phyloP scores from a whole-genome alignment of 345 rosid genomes.

The Schrenkiella parvula region DNA sequence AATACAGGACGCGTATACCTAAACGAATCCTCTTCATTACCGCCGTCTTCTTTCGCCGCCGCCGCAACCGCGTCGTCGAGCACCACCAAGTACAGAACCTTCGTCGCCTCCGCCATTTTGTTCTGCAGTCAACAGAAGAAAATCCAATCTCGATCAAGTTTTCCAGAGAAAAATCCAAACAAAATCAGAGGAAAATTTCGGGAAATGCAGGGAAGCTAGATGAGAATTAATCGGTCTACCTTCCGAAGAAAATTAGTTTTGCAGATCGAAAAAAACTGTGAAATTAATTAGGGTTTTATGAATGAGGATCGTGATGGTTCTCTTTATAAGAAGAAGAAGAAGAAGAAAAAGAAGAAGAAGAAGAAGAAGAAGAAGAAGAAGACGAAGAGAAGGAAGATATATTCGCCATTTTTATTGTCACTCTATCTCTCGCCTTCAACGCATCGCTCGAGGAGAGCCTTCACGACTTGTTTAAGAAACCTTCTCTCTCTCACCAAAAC shows the following conservation, averaged over 20 bases:
- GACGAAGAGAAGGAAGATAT: conserved; percentile 14
- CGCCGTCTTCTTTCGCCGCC: conserved; percentile 35
- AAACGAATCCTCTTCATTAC: conserved; percentile 50
- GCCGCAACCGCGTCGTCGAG: conserved; percentile 44
- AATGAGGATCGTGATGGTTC: conserved; percentile 23
- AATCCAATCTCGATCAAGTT: not conserved
- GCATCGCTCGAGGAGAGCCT: conserved; percentile 40
- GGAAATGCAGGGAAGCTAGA: conserved; percentile 18
- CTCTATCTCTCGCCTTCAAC: conserved; percentile 36
- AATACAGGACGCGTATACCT: conserved; percentile 83
- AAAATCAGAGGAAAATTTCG: not conserved
- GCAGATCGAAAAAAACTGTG: conserved; percentile 10
- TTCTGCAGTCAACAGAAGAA: conserved; percentile 9
- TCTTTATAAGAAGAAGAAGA: not conserved
- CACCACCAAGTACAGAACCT: conserved; percentile 77
- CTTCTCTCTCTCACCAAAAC: conserved; percentile 25
- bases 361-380: not conserved
- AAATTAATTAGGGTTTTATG: conserved; percentile 31
- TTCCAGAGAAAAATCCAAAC: not conserved
- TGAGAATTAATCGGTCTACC: not conserved
- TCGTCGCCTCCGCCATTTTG: conserved; percentile 67
- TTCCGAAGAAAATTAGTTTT: not conserved
- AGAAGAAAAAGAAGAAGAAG: conserved; percentile 12
- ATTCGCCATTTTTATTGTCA: conserved; percentile 36
- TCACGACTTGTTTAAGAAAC: conserved; percentile 40